Evolutionary conservation across 768 basidiomycete species (phyloP).

Genomic region (Macrolepiota albuminosa): DNA sequence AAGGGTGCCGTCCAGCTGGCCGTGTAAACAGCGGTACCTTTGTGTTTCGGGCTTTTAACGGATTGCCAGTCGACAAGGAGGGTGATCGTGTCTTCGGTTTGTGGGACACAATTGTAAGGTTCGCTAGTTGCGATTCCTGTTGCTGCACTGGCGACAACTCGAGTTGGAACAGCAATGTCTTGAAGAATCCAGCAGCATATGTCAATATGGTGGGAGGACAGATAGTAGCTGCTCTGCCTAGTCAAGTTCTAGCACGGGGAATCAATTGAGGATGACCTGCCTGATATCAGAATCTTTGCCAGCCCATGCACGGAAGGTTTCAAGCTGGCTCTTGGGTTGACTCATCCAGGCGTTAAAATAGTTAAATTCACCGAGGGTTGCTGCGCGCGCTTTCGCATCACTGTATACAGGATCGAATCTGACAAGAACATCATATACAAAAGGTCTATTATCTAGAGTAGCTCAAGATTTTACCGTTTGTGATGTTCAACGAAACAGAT

Average conservation of each 20-base stretch:
- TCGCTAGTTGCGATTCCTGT: constrained; percentile 88
- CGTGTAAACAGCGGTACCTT: constrained; percentile 87
- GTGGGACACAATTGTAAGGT: constrained; percentile 80
- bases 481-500: constrained; percentile 95
- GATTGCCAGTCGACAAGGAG: constrained; percentile 94
- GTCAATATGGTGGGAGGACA: constrained; percentile 93
- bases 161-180: constrained; percentile 69
- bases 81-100: constrained; percentile 94
- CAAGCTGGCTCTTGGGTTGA: constrained; percentile 91
- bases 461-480: constrained; percentile 51
- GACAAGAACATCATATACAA: neutral
- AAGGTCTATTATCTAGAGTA: neutral
- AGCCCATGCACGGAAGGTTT: constrained; percentile 94
- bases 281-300: constrained; percentile 93
- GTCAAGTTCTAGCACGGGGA: constrained; percentile 7
- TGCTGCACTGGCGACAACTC: constrained; percentile 87
- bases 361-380: constrained; percentile 83
- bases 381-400: constrained; percentile 79
- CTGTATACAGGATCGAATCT: constrained; percentile 90
- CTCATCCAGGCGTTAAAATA: constrained; percentile 98
- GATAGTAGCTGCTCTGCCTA: constrained; percentile 65
- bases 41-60: constrained; percentile 64
- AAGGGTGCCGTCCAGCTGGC: constrained; percentile 94
- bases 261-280: constrained; percentile 22
- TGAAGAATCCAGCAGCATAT: constrained; percentile 84